These are phyloP conservation scores for Lepraria neglecta DNA, from an alignment of 495 filamentous ascomycete species.

Conservation along the genomic window DNA sequence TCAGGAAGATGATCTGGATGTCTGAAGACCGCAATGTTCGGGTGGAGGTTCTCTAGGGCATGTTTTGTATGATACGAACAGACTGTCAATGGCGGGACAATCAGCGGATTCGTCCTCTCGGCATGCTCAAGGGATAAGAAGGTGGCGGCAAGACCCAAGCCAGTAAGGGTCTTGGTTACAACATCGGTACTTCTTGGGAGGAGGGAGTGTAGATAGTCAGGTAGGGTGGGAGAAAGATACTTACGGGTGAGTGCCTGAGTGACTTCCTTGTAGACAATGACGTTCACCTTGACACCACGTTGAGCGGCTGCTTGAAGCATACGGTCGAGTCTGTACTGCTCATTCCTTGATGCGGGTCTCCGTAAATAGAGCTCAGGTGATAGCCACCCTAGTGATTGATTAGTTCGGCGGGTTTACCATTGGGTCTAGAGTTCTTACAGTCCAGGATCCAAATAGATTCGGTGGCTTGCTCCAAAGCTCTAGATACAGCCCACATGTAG, in stretches of 20 bases:
- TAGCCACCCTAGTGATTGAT: slow-evolving; percentile 57
- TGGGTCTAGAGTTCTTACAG: slow-evolving; percentile 43
- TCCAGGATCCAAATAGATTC: slow-evolving; percentile 91
- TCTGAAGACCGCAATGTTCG: slow-evolving; percentile 85
- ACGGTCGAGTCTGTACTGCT: slow-evolving; percentile 79
- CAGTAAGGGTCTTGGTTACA: slow-evolving; percentile 31
- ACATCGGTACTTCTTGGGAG: slow-evolving; percentile 36
- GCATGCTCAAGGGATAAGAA: slow-evolving; percentile 40
- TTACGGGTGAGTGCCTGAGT: slow-evolving; percentile 78
- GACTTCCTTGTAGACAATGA: slow-evolving; percentile 96
- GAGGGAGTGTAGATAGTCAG: slow-evolving; percentile 40
- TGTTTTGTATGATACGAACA: slow-evolving; percentile 83
- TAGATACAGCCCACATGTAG: slow-evolving; percentile 86
- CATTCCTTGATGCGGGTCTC: slow-evolving; percentile 72
- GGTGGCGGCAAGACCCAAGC: slow-evolving; percentile 37
- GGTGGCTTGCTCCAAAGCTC: slow-evolving; percentile 73
- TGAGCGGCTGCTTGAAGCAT: slow-evolving; percentile 84
- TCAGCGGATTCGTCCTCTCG: slow-evolving; percentile 40
- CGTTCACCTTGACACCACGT: slow-evolving; percentile 78
- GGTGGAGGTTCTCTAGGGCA: slow-evolving; percentile 67
- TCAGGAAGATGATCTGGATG: slow-evolving; percentile 87
- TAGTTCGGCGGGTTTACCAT: not conserved
- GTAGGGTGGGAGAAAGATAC: slow-evolving; percentile 43
- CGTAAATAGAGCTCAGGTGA: slow-evolving; percentile 86
- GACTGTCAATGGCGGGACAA: slow-evolving; percentile 49